phyloP scores from a whole-genome alignment of 2,329 filamentous ascomycete genomes.

The Exophiala bonariae region DNA sequence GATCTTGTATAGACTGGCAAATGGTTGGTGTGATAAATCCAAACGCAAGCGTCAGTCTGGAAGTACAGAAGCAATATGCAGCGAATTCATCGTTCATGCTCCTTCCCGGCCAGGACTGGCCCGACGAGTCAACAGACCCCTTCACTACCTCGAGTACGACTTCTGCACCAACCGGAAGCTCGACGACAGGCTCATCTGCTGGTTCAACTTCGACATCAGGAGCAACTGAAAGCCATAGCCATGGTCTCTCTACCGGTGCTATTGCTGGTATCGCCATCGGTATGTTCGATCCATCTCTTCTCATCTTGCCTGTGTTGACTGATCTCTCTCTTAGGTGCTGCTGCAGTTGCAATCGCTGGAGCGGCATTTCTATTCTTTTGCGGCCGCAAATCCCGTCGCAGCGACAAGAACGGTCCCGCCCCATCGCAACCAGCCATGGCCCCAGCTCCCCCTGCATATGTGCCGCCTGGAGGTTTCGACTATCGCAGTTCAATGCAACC shows the following conservation, averaged over 20 bases:
- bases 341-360: constrained; percentile 8
- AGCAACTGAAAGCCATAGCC: not conserved
- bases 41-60: constrained; percentile 23
- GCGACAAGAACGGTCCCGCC: not conserved
- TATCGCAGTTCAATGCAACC: constrained; percentile 6
- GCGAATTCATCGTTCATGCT: constrained; percentile 22
- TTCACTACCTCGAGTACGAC: constrained; percentile 9
- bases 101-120: constrained; percentile 25
- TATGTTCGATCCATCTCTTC: not conserved
- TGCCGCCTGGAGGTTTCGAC: constrained; percentile 6
- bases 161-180: constrained; percentile 5
- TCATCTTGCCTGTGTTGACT: not conserved
- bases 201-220: not conserved
- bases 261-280: constrained; percentile 18
- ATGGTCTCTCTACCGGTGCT: constrained; percentile 7
- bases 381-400: constrained; percentile 11
- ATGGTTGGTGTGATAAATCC: constrained; percentile 80
- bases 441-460: constrained; percentile 10
- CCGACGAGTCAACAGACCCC: constrained; percentile 18
- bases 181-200: constrained; percentile 2
- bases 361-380: constrained; percentile 14
- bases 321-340: constrained; percentile 7
- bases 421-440: constrained; percentile 2
- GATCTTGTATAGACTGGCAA: constrained; percentile 62
- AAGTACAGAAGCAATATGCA: constrained; percentile 23